Percentiles rank a stretch among this genome's conserved stretches.
These are phyloP conservation scores for Colletotrichum sp. DNA, from an alignment of 2,329 filamentous ascomycete species.

Conservation along the genomic window DNA sequence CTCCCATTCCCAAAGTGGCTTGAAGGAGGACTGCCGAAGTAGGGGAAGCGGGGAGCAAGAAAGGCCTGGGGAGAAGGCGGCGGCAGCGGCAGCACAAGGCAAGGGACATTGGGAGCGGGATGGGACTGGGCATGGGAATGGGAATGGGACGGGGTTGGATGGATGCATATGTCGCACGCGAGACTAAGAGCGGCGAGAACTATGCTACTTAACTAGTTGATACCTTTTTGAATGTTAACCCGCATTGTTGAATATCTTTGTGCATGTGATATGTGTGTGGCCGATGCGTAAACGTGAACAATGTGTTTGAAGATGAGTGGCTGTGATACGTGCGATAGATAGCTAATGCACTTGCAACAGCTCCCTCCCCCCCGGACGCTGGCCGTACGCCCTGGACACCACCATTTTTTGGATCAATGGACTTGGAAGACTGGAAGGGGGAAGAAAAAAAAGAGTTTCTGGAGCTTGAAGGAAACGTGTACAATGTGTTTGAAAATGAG, in stretches of 20 bases:
- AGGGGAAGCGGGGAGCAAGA: background rate
- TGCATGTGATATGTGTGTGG: background rate
- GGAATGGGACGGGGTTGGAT: background rate
- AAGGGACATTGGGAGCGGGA: background rate
- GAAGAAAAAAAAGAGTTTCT: background rate
- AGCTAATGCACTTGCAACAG: background rate
- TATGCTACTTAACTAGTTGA: background rate
- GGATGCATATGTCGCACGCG: background rate
- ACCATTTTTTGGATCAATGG: background rate
- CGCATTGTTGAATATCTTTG: background rate
- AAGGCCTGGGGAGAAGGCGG: background rate
- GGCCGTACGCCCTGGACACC: background rate
- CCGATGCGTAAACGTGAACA: conserved; percentile 2
- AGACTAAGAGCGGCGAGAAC: background rate
- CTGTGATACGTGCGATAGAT: background rate
- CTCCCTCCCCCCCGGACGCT: background rate
- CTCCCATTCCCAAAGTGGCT: background rate
- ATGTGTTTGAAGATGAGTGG: conserved; percentile 8
- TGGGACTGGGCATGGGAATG: background rate
- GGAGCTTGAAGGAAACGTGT: background rate
- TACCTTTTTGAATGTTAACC: conserved; percentile 8
- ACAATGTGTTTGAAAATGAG: conserved; percentile 6
- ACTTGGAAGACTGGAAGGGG: background rate
- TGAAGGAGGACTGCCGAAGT: background rate
- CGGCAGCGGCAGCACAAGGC: background rate